These are phyloP conservation scores for Cicer chorassanicum DNA, from an alignment of 306 rosid species.

Conservation along the genomic window DNA sequence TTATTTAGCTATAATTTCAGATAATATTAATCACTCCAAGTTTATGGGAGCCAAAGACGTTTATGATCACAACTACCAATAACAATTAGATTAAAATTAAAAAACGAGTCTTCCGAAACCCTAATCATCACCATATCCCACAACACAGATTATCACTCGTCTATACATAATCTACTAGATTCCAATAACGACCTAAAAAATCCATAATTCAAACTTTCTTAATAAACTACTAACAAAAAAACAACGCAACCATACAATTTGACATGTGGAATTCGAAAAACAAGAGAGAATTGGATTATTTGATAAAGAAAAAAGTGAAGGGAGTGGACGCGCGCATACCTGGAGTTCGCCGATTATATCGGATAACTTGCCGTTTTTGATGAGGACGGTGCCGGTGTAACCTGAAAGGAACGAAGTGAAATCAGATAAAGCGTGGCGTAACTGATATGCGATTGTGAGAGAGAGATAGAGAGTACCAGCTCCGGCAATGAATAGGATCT, in stretches of 20 bases:
- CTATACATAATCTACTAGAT: conserved; percentile 13
- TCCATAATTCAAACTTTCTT: background rate
- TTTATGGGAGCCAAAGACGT: conserved; percentile 8
- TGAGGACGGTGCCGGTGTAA: conserved; percentile 72
- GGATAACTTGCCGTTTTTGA: conserved; percentile 75
- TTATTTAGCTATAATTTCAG: conserved; percentile 5
- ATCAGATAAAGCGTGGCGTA: conserved; percentile 32
- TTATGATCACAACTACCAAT: conserved; percentile 14
- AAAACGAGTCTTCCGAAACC: conserved; percentile 22
- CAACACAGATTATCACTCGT: conserved; percentile 1
- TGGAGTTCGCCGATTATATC: conserved; percentile 80
- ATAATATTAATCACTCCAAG: background rate
- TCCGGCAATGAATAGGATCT: conserved; percentile 71
- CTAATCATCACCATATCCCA: conserved; percentile 13
- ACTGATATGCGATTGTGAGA: background rate
- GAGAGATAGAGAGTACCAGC: conserved; percentile 52
- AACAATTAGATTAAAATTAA: background rate
- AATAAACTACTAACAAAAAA: background rate
- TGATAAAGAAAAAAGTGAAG: background rate
- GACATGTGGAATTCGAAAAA: background rate
- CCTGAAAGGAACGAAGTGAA: conserved; percentile 54
- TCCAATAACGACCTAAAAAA: background rate
- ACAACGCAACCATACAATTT: background rate
- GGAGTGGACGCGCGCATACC: conserved; percentile 48
- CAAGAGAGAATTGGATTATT: background rate